These are phyloP conservation scores for Rhizoclosmatium hyalinum DNA, from an alignment of 371 early-diverging fungal species.

Conservation along the genomic window DNA sequence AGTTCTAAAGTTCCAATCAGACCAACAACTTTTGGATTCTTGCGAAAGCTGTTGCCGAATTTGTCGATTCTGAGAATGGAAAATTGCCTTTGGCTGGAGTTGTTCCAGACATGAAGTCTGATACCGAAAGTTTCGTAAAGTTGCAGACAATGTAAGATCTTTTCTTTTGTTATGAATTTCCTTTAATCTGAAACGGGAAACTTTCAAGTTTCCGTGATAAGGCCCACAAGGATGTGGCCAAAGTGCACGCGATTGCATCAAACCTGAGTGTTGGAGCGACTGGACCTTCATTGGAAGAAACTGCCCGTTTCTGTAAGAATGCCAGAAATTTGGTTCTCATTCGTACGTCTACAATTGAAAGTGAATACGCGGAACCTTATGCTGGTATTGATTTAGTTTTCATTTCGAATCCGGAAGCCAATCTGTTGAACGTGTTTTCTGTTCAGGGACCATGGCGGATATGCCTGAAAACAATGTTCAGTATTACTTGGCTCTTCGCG, in stretches of 20 bases:
- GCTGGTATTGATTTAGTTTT: constrained; percentile 34
- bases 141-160: constrained; percentile 79
- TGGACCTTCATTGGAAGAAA: constrained; percentile 59
- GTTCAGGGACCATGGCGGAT: constrained; percentile 60
- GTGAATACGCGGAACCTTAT: constrained; percentile 52
- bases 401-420: background rate
- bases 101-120: constrained; percentile 96
- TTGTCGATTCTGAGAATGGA: constrained; percentile 75
- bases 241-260: constrained; percentile 61
- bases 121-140: constrained; percentile 81
- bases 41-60: constrained; percentile 76
- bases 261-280: constrained; percentile 62
- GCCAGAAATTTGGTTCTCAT: constrained; percentile 72
- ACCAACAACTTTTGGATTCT: constrained; percentile 88
- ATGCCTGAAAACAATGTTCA: constrained; percentile 65
- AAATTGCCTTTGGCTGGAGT: constrained; percentile 83
- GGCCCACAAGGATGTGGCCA: constrained; percentile 73
- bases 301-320: constrained; percentile 87
- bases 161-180: background rate
- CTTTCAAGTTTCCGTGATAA: constrained; percentile 75
- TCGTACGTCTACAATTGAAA: constrained; percentile 65
- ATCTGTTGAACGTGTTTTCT: background rate
- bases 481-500: constrained; percentile 76
- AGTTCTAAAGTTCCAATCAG: constrained; percentile 42
- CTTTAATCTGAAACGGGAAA: background rate